These are phyloP conservation scores for Sporormia fimetaria DNA, from an alignment of 495 filamentous ascomycete species.

Conservation along the genomic window DNA sequence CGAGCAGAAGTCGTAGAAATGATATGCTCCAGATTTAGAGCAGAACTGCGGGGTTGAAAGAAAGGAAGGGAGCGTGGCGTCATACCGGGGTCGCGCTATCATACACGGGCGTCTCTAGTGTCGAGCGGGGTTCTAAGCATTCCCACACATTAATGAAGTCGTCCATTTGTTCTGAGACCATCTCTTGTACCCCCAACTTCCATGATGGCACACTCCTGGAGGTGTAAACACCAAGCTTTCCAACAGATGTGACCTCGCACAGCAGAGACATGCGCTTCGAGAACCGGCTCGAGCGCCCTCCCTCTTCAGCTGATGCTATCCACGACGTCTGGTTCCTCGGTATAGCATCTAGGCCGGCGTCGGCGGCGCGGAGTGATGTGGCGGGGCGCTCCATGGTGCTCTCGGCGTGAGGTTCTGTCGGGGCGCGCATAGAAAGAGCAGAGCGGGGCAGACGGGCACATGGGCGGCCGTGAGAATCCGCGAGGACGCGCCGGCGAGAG, in stretches of 20 bases:
- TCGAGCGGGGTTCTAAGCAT: conserved; percentile 7
- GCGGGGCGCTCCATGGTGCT: conserved; percentile 29
- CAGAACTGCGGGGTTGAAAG: no score
- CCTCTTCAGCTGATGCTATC: conserved; percentile 31
- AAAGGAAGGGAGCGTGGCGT: no score
- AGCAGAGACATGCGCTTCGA: conserved; percentile 1
- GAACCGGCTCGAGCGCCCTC: conserved; percentile 6
- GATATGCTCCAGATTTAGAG: no score
- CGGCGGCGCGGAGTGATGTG: conserved; percentile 25
- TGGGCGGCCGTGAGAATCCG: conserved; percentile 19
- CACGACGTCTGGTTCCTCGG: conserved; percentile 25
- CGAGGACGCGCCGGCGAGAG: conserved; percentile 10
- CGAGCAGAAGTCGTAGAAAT: no score
- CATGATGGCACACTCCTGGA: conserved; percentile 8
- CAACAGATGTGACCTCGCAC: not conserved
- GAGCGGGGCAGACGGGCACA: conserved; percentile 24
- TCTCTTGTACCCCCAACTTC: conserved; percentile 5
- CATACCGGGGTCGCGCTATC: conserved; percentile 18
- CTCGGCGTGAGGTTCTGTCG: conserved; percentile 17
- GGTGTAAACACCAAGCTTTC: conserved; percentile 1
- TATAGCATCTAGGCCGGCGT: conserved; percentile 25
- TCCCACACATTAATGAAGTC: conserved; percentile 18
- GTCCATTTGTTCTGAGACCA: conserved; percentile 15
- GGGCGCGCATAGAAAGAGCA: conserved; percentile 19
- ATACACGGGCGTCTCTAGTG: conserved; percentile 1